Base-by-base conservation (phyloP, 148 eudicot genomes). In the Cornus controversa region DNA sequence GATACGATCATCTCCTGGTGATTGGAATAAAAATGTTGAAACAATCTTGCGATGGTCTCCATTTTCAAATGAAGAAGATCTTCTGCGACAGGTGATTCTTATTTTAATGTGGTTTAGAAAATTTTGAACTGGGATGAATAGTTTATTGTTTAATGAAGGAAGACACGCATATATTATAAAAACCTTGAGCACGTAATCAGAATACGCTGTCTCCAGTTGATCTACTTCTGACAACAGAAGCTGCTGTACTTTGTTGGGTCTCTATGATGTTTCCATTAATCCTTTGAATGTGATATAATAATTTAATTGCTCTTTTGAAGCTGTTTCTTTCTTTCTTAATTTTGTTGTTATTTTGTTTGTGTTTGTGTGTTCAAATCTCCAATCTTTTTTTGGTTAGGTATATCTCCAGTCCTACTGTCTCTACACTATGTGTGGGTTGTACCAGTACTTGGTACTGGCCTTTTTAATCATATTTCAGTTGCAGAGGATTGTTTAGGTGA, bases 31-130 rank as follows among this genome's bases (percentile, higher is more conserved):
- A 76, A 96, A 93, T 84, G 70, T 89, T 27, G 91, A 88, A 25
- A 86, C 93, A 13, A 86, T 96, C n/a, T 77, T 87, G 69, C 82
- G 86, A 71, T 96, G 99, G 99, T 93, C 98, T 73, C 99, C 99
- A 23, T 96, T 89, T 89, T 85, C 91, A 83, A 89, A 83, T 80
- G 98, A 96, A 85, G 88, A 85, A 10, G 92, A 96, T 80, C 98
- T 96, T 77, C 86, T 90, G 50, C 89, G 76, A 76, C 99, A 96
- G 99, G 99, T 94, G 70, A 83, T 53, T 15, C 25, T 79, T 53
- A 50, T 31, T 74, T 63, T 64, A 70, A 45, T 76, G 24, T 26
- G 45, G 2, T 16, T 64, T 29, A 8, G 27, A 72, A 65, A 66
- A 31, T 45, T 65, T 31, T 65, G n/a, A n/a, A n/a, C 45, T 74